Evolutionary conservation across 1,139 yeast species (phyloP), one percentile per base, ranked within the genome.

Genomic region (Eremothecium coryli): DNA sequence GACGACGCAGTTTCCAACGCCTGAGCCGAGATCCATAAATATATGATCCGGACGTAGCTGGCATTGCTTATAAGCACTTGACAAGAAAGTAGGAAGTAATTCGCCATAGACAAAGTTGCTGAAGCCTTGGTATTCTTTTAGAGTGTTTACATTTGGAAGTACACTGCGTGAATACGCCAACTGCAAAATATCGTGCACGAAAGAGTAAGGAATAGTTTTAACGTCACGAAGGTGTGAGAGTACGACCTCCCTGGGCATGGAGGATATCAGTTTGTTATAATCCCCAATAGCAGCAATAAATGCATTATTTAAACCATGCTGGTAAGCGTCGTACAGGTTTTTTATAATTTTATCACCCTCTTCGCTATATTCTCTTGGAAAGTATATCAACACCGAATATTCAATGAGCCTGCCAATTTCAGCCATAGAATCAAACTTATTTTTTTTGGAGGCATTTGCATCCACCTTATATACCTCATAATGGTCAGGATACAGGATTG

Each of bases 31-130:
- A 57, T 82, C 96, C 41, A 86, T 76, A 50, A 85, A 86, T 16
- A 66, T 70, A 34, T 73, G 71, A 2, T 59, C 58, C 1, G 76
- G 67, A 22, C 61, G 57, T 33, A 85, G 62, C 2, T 65, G 67
- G 27, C 86, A 80, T 50, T 82, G 73, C 4, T 71, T 64, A 46
- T 81, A 75, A 1, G 82, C 79, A 45, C 70, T 75, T 33, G 85
- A 70, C 25, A 82, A 66, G 49, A 86, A 84, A 4, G 71, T 66
- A 1, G 96, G 96, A 50, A 88, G 64, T 37, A 88, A 62, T 58
- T 88, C 97, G 3, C 97, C 97, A 53, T 88, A 88, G 1, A 85
- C 95, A 50, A 78, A 84, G 41, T 84, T 88, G 3, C 95, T 82
- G 53, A 86, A 86, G 0, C 95, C 93, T 50, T 78, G 76, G 54